Conservation (phyloP, 2,329 filamentous ascomycete species). For the Colletotrichum noveboracense region DNA sequence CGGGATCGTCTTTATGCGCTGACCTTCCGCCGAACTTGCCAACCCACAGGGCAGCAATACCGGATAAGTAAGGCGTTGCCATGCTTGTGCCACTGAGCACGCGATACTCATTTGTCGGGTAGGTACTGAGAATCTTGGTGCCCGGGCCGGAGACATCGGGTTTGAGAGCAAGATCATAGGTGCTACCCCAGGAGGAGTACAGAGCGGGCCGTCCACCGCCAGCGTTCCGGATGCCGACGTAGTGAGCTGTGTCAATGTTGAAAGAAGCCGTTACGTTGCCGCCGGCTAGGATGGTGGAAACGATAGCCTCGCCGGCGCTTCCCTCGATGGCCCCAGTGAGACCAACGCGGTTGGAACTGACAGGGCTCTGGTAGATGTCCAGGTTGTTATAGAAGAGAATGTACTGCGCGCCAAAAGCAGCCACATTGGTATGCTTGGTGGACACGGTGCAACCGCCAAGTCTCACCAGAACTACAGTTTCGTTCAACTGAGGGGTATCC, state of each 20-base stretch:
- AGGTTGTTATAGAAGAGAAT: slow-evolving; percentile 2
- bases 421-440: background rate
- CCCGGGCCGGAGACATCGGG: background rate
- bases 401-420: background rate
- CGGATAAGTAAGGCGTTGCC: background rate
- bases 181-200: slow-evolving; percentile 51
- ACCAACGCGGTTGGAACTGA: background rate
- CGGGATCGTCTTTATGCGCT: slow-evolving; percentile 29
- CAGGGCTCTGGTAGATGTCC: background rate
- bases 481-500: background rate
- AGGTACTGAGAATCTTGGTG: slow-evolving; percentile 1
- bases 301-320: slow-evolving; percentile 27
- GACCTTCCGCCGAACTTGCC: slow-evolving; percentile 32
- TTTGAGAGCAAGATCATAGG: slow-evolving; percentile 4
- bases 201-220: background rate
- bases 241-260: background rate
- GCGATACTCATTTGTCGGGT: background rate
- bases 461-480: background rate
- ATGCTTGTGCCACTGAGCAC: background rate
- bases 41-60: background rate
- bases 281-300: slow-evolving; percentile 36
- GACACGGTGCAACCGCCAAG: background rate
- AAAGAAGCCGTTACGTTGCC: slow-evolving; percentile 46
- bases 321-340: slow-evolving; percentile 31
- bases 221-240: background rate